phyloP scores from a whole-genome alignment of 352 stramenopile genomes.

The Phytopythium boreale region DNA sequence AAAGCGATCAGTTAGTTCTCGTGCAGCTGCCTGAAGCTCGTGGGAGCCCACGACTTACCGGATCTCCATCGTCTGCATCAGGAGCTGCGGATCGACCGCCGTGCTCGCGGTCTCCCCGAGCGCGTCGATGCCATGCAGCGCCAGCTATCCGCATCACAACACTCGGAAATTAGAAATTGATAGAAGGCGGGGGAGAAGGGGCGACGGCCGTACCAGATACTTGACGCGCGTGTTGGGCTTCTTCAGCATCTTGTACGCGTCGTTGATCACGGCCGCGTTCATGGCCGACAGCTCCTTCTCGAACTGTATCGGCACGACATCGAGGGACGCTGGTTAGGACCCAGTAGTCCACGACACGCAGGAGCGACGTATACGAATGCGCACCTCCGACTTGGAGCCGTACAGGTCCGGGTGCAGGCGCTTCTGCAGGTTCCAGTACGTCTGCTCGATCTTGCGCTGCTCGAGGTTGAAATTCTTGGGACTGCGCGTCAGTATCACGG shows the following conservation, averaged over 20 bases:
- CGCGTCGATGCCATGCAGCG: conserved; percentile 79
- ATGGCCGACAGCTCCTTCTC: conserved; percentile 76
- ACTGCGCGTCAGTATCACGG: conserved; percentile 16
- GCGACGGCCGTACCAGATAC: conserved; percentile 50
- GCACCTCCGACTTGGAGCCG: conserved; percentile 80
- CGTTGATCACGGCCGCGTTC: conserved; percentile 80
- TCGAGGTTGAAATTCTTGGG: conserved; percentile 81
- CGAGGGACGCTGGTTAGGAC: not conserved
- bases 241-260: conserved; percentile 88
- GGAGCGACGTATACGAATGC: not conserved
- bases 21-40: too few species aligned
- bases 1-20: not conserved
- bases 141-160: conserved; percentile 34
- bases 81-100: conserved; percentile 60
- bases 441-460: conserved; percentile 79
- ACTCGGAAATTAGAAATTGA: not conserved
- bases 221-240: conserved; percentile 82
- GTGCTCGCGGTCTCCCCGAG: conserved; percentile 74
- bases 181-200: not conserved
- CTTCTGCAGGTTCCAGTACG: conserved; percentile 88
- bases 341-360: not conserved
- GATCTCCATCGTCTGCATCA: conserved; percentile 88
- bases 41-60: conserved; percentile 27
- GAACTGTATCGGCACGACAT: conserved; percentile 30
- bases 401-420: conserved; percentile 82